A percentile compares a stretch with the other conserved stretches of the same genome.
Conservation (phyloP, 257 asterid genomes). For the Capsicum baccatum region DNA sequence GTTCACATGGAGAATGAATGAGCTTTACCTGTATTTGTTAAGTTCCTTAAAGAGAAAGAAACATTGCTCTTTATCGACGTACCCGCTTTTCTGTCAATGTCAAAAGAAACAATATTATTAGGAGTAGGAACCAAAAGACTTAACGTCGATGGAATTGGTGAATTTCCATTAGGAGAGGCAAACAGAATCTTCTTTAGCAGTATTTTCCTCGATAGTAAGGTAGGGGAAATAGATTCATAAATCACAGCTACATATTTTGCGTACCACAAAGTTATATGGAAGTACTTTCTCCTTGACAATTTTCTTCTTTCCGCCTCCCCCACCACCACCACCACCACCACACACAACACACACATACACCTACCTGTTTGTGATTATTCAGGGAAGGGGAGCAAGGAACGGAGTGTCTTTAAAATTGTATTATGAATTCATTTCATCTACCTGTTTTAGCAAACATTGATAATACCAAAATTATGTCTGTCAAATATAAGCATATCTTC, state of each 20-base stretch:
- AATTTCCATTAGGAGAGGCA: not conserved
- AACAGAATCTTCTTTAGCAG: not conserved
- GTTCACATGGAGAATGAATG: slow-evolving; percentile 25
- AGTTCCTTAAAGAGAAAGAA: slow-evolving; percentile 81
- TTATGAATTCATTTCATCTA: not conserved
- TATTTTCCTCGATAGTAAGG: not conserved
- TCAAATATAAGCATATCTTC: not conserved
- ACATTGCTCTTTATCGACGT: slow-evolving; percentile 80
- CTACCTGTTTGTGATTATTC: not conserved
- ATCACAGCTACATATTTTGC: not conserved
- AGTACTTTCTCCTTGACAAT: not conserved
- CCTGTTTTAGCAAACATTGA: not conserved
- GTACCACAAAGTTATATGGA: not conserved
- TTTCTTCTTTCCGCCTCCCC: not conserved
- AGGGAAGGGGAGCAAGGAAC: not conserved
- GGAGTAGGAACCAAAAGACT: not conserved
- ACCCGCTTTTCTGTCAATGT: slow-evolving; percentile 61
- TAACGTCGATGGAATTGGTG: not conserved
- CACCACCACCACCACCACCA: too few relatives aligned
- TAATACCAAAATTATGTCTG: not conserved
- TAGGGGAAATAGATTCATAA: not conserved
- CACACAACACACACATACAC: not conserved
- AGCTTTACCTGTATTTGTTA: slow-evolving; percentile 83
- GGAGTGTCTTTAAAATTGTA: not conserved
- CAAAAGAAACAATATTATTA: not conserved